phyloP scores from a whole-genome alignment of 225 moss, liverwort and hornwort genomes.

The Physcomitrellopsis africana region DNA sequence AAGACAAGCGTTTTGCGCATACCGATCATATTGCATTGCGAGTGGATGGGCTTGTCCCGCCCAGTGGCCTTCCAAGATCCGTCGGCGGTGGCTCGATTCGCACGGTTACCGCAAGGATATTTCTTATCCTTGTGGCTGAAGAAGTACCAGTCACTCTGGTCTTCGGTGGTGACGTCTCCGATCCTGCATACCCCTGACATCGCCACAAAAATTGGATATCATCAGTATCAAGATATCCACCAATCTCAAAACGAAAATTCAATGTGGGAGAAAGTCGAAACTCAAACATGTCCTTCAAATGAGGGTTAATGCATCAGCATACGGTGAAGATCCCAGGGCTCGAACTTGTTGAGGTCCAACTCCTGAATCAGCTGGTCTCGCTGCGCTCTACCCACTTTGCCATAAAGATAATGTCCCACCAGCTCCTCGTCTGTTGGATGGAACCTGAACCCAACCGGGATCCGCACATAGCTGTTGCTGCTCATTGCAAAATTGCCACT shows the following conservation, averaged over 20 bases:
- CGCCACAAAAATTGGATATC: too few relatives aligned
- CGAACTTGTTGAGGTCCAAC: slow-evolving; percentile 73
- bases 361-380: slow-evolving; percentile 62
- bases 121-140: slow-evolving; percentile 85
- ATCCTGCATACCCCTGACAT: slow-evolving; percentile 61
- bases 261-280: too few relatives aligned
- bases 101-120: slow-evolving; percentile 72
- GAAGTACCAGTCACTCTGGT: slow-evolving; percentile 68
- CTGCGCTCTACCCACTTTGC: slow-evolving; percentile 43
- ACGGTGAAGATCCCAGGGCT: slow-evolving; percentile 84
- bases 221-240: background rate
- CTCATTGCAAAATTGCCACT: slow-evolving; percentile 30
- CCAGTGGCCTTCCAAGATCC: slow-evolving; percentile 93
- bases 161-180: slow-evolving; percentile 54
- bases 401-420: slow-evolving; percentile 47
- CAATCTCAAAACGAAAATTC: too few relatives aligned
- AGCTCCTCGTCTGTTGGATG: slow-evolving; percentile 58
- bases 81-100: slow-evolving; percentile 69
- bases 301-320: background rate
- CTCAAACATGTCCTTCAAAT: too few relatives aligned
- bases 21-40: slow-evolving; percentile 41
- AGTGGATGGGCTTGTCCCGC: slow-evolving; percentile 71
- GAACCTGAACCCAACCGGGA: slow-evolving; percentile 60
- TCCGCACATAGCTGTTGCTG: slow-evolving; percentile 21
- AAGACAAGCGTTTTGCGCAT: slow-evolving; percentile 56